phyloP scores from a whole-genome alignment of 805 yeast genomes.

The Schizosaccharomyces osmophilus region DNA sequence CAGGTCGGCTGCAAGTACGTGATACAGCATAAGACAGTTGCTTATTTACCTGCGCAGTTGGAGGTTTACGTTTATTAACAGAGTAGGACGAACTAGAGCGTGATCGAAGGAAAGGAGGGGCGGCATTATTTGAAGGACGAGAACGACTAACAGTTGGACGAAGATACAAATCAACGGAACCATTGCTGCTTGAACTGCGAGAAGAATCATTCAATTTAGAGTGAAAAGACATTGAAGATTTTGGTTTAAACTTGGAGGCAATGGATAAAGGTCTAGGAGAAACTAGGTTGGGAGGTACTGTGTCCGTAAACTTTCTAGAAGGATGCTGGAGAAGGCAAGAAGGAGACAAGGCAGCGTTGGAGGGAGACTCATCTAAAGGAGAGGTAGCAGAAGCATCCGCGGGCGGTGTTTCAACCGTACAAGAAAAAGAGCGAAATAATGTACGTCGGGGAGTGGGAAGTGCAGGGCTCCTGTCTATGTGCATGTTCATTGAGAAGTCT shows the following conservation, averaged over 20 bases:
- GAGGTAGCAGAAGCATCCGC: constrained; percentile 1
- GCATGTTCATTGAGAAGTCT: constrained; percentile 16
- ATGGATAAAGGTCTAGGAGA: constrained; percentile 2
- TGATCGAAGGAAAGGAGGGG: constrained; percentile 5
- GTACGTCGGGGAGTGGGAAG: constrained; percentile 15
- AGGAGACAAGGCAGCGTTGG: background rate
- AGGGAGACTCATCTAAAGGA: background rate
- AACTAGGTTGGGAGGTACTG: background rate
- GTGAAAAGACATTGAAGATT: background rate
- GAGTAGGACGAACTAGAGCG: background rate
- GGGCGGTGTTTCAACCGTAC: constrained; percentile 4
- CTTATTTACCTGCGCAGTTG: background rate
- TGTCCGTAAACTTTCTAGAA: background rate
- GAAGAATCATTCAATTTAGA: constrained; percentile 4
- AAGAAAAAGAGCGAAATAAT: constrained; percentile 11
- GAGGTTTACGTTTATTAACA: background rate
- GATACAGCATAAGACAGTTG: constrained; percentile 4
- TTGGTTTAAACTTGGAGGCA: constrained; percentile 1
- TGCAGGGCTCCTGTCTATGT: constrained; percentile 13
- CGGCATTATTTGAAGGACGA: constrained; percentile 7
- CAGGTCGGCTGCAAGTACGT: constrained; percentile 7
- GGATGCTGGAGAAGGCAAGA: background rate
- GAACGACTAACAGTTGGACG: constrained; percentile 1
- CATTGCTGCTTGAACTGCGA: background rate
- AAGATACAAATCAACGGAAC: background rate